A percentile compares a stretch with the other conserved stretches of the same genome.
Conservation (phyloP, 352 stramenopile genomes). For the Phytophthora tentaculata region DNA sequence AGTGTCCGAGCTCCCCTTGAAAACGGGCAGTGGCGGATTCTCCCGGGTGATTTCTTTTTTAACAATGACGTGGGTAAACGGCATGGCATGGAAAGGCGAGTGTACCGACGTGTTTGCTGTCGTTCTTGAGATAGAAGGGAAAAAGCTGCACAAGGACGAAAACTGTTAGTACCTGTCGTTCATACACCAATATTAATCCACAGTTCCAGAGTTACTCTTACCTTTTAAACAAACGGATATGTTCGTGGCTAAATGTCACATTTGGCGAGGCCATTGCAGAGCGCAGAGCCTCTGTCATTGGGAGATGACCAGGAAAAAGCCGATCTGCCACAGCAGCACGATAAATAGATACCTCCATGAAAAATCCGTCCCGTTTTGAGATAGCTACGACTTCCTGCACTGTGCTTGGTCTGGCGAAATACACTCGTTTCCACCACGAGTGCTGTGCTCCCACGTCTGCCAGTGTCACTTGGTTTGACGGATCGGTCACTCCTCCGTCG, state of each 20-base stretch:
- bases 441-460: conserved; percentile 36
- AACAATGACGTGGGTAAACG: conserved; percentile 31
- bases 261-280: conserved; percentile 26
- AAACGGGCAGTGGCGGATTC: conserved; percentile 19
- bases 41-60: conserved; percentile 1
- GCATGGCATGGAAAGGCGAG: conserved; percentile 30
- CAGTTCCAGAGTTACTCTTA: conserved; percentile 15
- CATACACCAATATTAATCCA: not conserved
- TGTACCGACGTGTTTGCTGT: not conserved
- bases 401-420: conserved; percentile 50
- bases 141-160: conserved; percentile 37
- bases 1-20: conserved; percentile 29
- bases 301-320: conserved; percentile 40
- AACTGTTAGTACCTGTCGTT: conserved; percentile 15
- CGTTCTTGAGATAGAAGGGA: conserved; percentile 8
- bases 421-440: conserved; percentile 72
- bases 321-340: conserved; percentile 49
- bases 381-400: conserved; percentile 38
- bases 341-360: conserved; percentile 54
- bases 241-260: conserved; percentile 29
- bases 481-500: conserved; percentile 6
- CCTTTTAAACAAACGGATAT: conserved; percentile 60
- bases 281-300: conserved; percentile 36
- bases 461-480: conserved; percentile 31
- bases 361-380: conserved; percentile 21